Evolutionary conservation across 768 basidiomycete species (phyloP).

Genomic region (Mycena floridula): DNA sequence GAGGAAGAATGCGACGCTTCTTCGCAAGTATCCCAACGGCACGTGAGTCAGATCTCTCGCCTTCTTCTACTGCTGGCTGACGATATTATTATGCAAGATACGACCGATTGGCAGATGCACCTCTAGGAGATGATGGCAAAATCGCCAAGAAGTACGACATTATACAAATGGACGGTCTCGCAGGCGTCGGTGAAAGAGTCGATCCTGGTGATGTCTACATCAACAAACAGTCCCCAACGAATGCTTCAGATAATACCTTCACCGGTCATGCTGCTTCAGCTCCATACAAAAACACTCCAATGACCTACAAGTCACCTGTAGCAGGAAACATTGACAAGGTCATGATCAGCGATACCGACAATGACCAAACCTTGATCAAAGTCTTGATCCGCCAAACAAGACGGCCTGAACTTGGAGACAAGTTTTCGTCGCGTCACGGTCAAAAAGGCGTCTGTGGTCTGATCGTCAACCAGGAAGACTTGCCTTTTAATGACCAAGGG

Average conservation of each 20-base stretch:
- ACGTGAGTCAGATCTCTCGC: constrained; percentile 54
- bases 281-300: constrained; percentile 87
- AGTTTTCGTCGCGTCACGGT: constrained; percentile 96
- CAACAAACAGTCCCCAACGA: constrained; percentile 94
- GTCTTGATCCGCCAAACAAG: constrained; percentile 96
- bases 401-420: constrained; percentile 94
- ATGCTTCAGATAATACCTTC: constrained; percentile 88
- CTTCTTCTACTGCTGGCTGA: neutral
- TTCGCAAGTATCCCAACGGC: constrained; percentile 95
- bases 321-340: constrained; percentile 96
- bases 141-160: constrained; percentile 83
- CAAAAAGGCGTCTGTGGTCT: constrained; percentile 99
- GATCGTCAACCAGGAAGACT: constrained; percentile 97
- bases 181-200: constrained; percentile 91
- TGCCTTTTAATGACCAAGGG: constrained; percentile 99
- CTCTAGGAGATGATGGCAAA: constrained; percentile 75
- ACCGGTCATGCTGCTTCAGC: constrained; percentile 78
- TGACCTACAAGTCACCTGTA: constrained; percentile 91
- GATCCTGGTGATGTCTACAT: constrained; percentile 92
- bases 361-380: constrained; percentile 94
- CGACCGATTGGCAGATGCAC: constrained; percentile 92
- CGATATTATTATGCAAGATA: constrained; percentile 39
- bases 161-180: constrained; percentile 88
- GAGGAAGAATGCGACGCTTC: constrained; percentile 89
- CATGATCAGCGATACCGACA: constrained; percentile 94